Percentiles rank a stretch among this genome's conserved stretches.
phyloP scores from a whole-genome alignment of 2,329 filamentous ascomycete species.

The Rutstroemia sp. region DNA sequence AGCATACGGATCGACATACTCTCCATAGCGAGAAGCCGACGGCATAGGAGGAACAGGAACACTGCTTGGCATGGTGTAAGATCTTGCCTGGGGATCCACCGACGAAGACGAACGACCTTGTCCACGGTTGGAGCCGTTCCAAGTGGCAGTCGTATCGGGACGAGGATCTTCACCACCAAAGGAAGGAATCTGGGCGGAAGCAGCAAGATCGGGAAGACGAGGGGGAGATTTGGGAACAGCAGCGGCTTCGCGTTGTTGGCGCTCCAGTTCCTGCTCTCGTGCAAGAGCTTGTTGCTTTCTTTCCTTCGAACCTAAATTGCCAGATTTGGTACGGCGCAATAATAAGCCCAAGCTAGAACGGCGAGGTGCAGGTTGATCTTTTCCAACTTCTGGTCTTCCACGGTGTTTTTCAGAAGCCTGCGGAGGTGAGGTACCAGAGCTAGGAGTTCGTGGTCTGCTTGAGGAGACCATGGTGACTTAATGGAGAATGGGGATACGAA shows the following conservation, averaged over 20 bases:
- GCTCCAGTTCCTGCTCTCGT: conserved; percentile 42
- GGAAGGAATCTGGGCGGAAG: conserved; percentile 24
- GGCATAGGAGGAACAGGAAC: conserved; percentile 52
- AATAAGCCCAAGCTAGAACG: conserved; percentile 50
- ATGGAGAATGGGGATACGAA: conserved; percentile 11
- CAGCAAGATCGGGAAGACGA: conserved; percentile 40
- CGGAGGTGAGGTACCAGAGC: conserved; percentile 26
- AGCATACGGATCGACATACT: conserved; percentile 67
- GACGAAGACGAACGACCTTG: conserved; percentile 36
- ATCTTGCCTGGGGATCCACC: conserved; percentile 40
- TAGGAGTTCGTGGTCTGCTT: conserved; percentile 32
- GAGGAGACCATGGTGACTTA: conserved; percentile 25
- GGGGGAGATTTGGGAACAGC: conserved; percentile 52
- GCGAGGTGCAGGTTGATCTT: conserved; percentile 30
- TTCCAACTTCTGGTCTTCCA: conserved; percentile 29
- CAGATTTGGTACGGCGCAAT: conserved; percentile 61
- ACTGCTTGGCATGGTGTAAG: conserved; percentile 24
- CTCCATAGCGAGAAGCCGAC: conserved; percentile 32
- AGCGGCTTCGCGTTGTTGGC: conserved; percentile 47
- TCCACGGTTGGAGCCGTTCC: conserved; percentile 33
- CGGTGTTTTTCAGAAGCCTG: conserved; percentile 26
- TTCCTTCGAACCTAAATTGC: conserved; percentile 53
- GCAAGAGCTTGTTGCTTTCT: conserved; percentile 48
- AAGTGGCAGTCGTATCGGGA: conserved; percentile 54
- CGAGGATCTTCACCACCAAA: conserved; percentile 56